phyloP scores from a whole-genome alignment of 169 alveolate species.

The Eimeria acervulina region DNA sequence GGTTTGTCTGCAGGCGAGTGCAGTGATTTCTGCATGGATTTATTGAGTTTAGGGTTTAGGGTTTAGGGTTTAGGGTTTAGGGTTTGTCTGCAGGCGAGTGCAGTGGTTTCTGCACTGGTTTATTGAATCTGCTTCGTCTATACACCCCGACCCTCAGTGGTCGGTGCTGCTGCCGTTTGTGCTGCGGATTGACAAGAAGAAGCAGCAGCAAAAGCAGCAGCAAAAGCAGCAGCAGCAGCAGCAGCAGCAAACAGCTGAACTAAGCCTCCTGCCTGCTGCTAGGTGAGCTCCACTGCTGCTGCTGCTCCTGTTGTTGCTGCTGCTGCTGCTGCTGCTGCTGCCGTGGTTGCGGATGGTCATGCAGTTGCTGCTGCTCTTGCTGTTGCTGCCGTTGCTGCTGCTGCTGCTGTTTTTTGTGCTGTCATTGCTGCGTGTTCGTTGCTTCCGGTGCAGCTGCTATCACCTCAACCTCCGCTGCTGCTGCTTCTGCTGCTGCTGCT shows the following conservation, averaged over 20 bases:
- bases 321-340: background rate
- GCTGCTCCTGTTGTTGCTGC: background rate
- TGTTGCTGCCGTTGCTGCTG: slow-evolving; percentile 16
- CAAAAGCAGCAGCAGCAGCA: background rate
- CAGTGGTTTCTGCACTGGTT: slow-evolving; percentile 85
- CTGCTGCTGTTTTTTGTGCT: background rate
- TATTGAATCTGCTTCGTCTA: slow-evolving; percentile 83
- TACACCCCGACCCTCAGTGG: slow-evolving; percentile 85
- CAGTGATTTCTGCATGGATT: background rate
- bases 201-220: no score
- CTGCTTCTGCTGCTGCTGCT: background rate
- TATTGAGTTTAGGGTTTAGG: background rate
- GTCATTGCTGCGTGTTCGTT: background rate
- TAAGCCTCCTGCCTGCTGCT: background rate
- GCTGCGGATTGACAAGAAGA: background rate
- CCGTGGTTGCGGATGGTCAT: background rate
- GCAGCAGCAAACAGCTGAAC: background rate
- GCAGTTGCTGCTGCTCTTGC: background rate
- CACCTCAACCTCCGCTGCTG: no score
- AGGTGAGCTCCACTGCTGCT: background rate
- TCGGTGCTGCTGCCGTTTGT: slow-evolving; percentile 81
- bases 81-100: slow-evolving; percentile 81
- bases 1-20: no score
- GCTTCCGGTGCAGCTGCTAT: background rate
- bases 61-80: background rate